Conservation (phyloP, 345 rosid genomes). For the Kandelia obovata region DNA sequence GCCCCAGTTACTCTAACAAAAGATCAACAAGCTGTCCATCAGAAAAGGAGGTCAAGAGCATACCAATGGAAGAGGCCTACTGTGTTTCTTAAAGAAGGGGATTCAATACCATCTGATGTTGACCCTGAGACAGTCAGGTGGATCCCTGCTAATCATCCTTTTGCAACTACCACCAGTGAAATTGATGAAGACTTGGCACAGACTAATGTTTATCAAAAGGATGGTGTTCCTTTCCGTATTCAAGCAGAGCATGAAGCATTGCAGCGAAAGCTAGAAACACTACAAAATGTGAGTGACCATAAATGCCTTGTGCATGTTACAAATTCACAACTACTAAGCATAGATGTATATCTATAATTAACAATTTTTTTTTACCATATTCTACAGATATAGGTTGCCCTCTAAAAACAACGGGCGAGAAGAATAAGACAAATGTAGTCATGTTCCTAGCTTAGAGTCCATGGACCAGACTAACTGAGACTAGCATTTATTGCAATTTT, state of each 20-base stretch:
- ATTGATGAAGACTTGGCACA: slow-evolving; percentile 90
- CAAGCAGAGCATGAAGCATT: slow-evolving; percentile 92
- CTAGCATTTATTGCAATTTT: too few species aligned
- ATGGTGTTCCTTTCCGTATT: slow-evolving; percentile 89
- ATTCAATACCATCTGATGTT: slow-evolving; percentile 74
- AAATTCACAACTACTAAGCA: neutral
- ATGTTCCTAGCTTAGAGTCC: too few species aligned
- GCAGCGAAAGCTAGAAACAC: slow-evolving; percentile 77
- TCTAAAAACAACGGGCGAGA: too few species aligned
- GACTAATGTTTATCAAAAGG: slow-evolving; percentile 82
- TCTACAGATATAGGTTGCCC: too few species aligned
- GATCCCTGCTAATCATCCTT: slow-evolving; percentile 99
- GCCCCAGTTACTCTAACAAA: slow-evolving; percentile 83
- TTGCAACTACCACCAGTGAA: slow-evolving; percentile 82
- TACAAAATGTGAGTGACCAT: slow-evolving; percentile 55
- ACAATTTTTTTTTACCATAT: too few species aligned
- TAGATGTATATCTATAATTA: neutral
- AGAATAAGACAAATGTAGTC: too few species aligned
- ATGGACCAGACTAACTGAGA: too few species aligned
- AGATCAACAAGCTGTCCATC: slow-evolving; percentile 72
- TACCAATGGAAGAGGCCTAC: slow-evolving; percentile 97
- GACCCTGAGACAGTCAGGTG: slow-evolving; percentile 93
- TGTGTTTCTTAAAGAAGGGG: slow-evolving; percentile 87
- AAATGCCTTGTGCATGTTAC: neutral
- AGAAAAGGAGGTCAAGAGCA: slow-evolving; percentile 91